Evolutionary conservation across 2,329 filamentous ascomycete species (phyloP), one percentile per base, ranked within the genome.

Genomic region (Monosporascus cannonballus): DNA sequence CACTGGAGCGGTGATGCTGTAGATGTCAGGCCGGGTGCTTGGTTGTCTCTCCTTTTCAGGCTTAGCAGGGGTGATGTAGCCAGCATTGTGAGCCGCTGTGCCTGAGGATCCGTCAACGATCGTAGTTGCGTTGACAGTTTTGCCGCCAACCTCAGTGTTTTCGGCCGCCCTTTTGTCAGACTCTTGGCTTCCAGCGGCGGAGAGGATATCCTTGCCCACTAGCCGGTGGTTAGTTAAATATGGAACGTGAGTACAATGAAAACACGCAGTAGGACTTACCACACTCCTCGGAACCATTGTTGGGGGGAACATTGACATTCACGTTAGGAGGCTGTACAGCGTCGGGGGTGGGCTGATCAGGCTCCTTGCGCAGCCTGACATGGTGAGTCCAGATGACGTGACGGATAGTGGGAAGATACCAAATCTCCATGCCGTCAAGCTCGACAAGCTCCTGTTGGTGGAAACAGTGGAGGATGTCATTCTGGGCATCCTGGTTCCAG

Each of bases 381-480:
- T 57, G 51, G 1, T 55, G 49, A 4, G 47, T 53, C 36, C 39
- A 44, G 18, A 67, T 37, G 15, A 61, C 53, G 2, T 14, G 20
- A 8, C 60, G 54, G 34, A 66, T 53, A 3, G 50, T 30, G 3
- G 51, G 18, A 4, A 57, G 25, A 18, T 61, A 59, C 25, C 52
- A 58, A 1, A 24, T 15, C 7, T 60, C 54, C 4, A 63, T 52
- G 17, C 48, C 52, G 2, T 51, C 34, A 5, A 64, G 50, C 2
- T 47, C 47, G 7, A 45, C 46, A 14, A 64, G 37, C 17, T 65
- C 56, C 2, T 46, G 30, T 6, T 42, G 8, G 1, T 53, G 39
- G 17, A 66, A 61, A 17, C 57, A 51, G 1, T 47, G 38, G 20
- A 64, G 25, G 49, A 65, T 49, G 45, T 63, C 55, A 1, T 18